Percentiles rank a stretch among this genome's conserved stretches.
These are phyloP conservation scores for Candida sp. DNA, from an alignment of 1,139 yeast genomes.

Conservation along the genomic window DNA sequence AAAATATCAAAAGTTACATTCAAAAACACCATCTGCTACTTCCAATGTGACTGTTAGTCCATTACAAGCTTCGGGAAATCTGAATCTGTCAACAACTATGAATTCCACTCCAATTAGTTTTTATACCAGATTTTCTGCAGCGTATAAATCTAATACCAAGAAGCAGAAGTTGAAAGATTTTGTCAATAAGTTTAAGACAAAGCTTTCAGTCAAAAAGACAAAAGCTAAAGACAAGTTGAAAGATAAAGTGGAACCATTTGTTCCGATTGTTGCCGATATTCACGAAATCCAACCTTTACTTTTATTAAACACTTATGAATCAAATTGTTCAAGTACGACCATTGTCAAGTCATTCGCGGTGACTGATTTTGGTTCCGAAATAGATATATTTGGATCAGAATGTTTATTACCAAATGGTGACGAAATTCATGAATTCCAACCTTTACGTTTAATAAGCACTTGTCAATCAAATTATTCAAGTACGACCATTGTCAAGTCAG, in stretches of 20 bases:
- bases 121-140: neutral
- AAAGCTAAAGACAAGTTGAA: neutral
- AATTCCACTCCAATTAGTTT: neutral
- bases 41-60: neutral
- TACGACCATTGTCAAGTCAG: neutral
- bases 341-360: neutral
- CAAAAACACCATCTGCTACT: neutral
- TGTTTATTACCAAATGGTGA: neutral
- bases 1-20: neutral
- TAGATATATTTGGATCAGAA: neutral
- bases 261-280: neutral
- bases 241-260: neutral
- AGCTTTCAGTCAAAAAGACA: neutral
- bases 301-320: neutral
- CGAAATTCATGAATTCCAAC: neutral
- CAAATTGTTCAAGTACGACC: neutral
- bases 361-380: neutral
- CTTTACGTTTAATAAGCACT: neutral
- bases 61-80: neutral
- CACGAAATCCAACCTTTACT: neutral
- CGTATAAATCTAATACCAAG: neutral
- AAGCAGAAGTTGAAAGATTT: neutral
- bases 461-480: neutral
- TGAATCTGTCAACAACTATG: neutral
- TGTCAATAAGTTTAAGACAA: neutral